Evolutionary conservation across 495 filamentous ascomycete species (phyloP).

Genomic region (Trichoderma virens): DNA sequence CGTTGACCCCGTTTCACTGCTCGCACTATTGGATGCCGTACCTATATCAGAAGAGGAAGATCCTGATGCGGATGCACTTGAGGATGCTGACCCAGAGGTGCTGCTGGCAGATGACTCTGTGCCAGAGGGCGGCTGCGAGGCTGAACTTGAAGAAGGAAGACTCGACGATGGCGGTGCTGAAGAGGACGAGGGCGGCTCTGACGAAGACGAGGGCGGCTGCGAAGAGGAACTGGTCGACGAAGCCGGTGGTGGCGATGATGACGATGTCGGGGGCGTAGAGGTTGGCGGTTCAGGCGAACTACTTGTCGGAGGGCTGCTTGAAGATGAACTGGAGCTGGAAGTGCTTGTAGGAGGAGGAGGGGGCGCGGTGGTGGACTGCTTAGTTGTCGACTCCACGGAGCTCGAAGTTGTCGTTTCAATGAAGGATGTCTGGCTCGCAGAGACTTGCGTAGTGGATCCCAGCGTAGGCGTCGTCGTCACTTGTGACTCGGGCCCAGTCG

Average conservation of each 20-base stretch:
- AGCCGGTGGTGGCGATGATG: constrained; percentile 78
- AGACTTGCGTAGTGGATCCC: constrained; percentile 18
- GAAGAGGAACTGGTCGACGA: constrained; percentile 84
- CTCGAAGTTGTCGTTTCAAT: constrained; percentile 15
- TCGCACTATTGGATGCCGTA: neutral
- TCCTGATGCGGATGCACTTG: neutral
- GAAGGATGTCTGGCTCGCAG: constrained; percentile 17
- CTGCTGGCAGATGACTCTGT: constrained; percentile 72
- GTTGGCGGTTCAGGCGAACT: neutral
- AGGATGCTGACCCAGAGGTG: constrained; percentile 39
- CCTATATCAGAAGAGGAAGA: neutral
- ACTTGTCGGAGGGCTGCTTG: neutral
- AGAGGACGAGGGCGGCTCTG: constrained; percentile 72
- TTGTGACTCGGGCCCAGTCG: constrained; percentile 15
- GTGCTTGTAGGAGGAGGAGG: neutral
- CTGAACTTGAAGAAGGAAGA: constrained; percentile 55
- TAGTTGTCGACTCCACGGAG: neutral
- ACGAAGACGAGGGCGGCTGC: constrained; percentile 77
- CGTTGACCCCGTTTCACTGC: neutral
- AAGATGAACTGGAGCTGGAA: neutral
- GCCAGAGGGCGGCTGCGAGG: constrained; percentile 63
- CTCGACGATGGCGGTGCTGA: constrained; percentile 76
- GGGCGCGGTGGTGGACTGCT: neutral
- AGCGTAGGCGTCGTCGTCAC: constrained; percentile 15
- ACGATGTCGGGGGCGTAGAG: neutral